Evolutionary conservation across 345 rosid genomes (phyloP).

Genomic region (Carallia pectinifolia): DNA sequence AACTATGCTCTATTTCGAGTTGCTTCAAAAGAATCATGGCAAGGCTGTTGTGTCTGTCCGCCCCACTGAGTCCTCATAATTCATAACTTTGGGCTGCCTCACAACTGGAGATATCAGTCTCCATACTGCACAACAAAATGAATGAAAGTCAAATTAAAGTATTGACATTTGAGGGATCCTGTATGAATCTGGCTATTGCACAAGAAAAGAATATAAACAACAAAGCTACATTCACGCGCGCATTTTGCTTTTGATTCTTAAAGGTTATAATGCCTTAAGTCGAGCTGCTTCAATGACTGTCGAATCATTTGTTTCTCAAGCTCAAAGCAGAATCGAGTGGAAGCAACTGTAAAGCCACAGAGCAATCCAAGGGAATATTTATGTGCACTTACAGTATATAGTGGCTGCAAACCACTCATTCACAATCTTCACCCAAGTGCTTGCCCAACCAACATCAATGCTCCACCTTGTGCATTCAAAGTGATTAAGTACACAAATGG

Average conservation of each 20-base stretch:
- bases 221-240: too few relatives aligned
- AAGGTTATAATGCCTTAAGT: too few relatives aligned
- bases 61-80: slow-evolving; percentile 29
- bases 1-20: background rate
- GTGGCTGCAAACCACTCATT: slow-evolving; percentile 89
- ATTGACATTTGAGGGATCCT: too few relatives aligned
- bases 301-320: too few relatives aligned
- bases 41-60: slow-evolving; percentile 23
- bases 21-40: slow-evolving; percentile 8
- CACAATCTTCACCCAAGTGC: slow-evolving; percentile 88
- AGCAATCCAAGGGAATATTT: background rate
- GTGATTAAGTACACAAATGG: background rate
- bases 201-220: too few relatives aligned
- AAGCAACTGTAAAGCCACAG: background rate
- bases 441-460: slow-evolving; percentile 88
- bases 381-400: slow-evolving; percentile 59
- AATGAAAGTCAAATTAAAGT: background rate
- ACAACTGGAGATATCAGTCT: slow-evolving; percentile 61
- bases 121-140: slow-evolving; percentile 55
- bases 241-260: too few relatives aligned
- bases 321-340: too few relatives aligned
- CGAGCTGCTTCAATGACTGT: too few relatives aligned
- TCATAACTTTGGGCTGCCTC: slow-evolving; percentile 49
- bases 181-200: too few relatives aligned
- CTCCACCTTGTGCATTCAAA: slow-evolving; percentile 59